Percentiles rank a stretch among this genome's conserved stretches.
phyloP scores from a whole-genome alignment of 148 eudicot species.

The Chenopodium suecicum region DNA sequence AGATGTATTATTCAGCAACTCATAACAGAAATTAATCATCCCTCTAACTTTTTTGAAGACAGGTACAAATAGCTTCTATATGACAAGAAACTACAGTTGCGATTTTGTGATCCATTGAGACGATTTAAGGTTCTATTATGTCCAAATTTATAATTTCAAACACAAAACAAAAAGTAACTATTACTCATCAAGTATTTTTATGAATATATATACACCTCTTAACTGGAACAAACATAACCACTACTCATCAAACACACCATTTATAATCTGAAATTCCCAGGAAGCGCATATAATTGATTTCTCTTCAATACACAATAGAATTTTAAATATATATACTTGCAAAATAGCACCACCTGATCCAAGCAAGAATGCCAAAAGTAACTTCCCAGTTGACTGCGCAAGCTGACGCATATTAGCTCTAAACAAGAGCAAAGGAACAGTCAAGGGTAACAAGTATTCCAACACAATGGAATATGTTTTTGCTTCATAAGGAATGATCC shows the following conservation, averaged over 20 bases:
- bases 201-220: not conserved
- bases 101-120: not conserved
- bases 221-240: not conserved
- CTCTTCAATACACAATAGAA: not conserved
- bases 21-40: not conserved
- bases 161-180: not conserved
- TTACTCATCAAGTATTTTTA: not conserved
- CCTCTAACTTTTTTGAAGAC: not conserved
- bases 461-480: conserved; percentile 59
- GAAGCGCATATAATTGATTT: not conserved
- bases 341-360: conserved; percentile 57
- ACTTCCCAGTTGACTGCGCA: conserved; percentile 59
- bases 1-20: not conserved
- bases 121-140: not conserved
- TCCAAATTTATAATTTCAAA: not conserved
- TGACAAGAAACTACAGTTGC: not conserved
- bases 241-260: not conserved
- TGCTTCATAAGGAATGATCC: conserved; percentile 69
- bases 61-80: not conserved
- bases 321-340: not conserved
- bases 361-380: conserved; percentile 82
- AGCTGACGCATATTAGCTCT: conserved; percentile 72
- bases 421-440: conserved; percentile 78
- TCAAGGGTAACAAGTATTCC: conserved; percentile 61
- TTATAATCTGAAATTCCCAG: not conserved